Base-by-base conservation (phyloP, 768 basidiomycete species). In the Nidularia pulvinata region DNA sequence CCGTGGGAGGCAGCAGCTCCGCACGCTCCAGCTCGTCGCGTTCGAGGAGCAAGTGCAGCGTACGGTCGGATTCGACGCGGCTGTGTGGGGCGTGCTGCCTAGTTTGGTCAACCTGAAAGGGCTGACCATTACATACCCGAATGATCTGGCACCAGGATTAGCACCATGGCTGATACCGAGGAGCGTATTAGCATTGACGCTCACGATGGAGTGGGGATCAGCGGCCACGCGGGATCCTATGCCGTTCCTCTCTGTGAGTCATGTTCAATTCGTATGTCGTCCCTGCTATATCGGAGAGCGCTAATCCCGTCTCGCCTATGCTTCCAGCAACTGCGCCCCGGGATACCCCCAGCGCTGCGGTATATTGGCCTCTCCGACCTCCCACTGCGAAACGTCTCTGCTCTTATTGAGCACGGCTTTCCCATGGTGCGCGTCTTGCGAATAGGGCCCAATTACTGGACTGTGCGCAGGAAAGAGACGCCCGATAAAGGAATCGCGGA, bases 31-130 rank as follows among this genome's bases (percentile, higher is more conserved):
- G 44, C 72, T 89, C 1, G 72, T 78, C 9, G 76, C 75, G 4
- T 68, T 70, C 19, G 78, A 81, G 48, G 76, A 75, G 49, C 57
- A 55, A 4, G 67, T 74, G 19, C 79, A 81, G 57, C 72, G 71
- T 55, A 72, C 76, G 6, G 74, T 85, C 7, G 88, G 88, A 30
- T 89, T 86, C 57, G 84, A 88, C 56, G 84, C 88, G 0, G 79
- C 83, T 1, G 74, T 83, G 6, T 89, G 86, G 88, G 87, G 88
- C 7, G 82, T 89, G 6, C 70, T 91, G 7, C 87, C 87, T 0
- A 77, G 77, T 5, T 66, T 91, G 25, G 65, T 69, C 14, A 72
- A 72, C 10, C 64, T 91, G 49, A 76, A 68, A n/a, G 77, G 74
- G 37, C 63, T 90, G 52, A 77, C 73, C 49, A 85, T 88, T 51